Evolutionary conservation across 2,329 filamentous ascomycete genomes (phyloP).

Genomic region (Xylariaceae sp.): DNA sequence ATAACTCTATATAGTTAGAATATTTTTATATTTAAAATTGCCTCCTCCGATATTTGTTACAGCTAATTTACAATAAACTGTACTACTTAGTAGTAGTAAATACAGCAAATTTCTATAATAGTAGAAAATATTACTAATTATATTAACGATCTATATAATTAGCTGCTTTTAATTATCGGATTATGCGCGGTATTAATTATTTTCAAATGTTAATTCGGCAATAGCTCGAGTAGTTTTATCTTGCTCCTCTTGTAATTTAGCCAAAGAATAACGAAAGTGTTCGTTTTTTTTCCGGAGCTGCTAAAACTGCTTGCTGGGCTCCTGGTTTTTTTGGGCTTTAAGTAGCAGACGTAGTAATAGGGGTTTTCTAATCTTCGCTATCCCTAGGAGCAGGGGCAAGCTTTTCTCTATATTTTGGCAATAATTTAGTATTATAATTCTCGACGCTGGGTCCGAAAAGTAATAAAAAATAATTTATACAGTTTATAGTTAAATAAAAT

Average conservation of each 20-base stretch:
- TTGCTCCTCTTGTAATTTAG: neutral
- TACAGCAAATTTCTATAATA: neutral
- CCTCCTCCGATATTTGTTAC: neutral
- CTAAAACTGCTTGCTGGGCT: neutral
- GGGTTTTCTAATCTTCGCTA: neutral
- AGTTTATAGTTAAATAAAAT: too few species aligned
- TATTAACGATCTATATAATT: neutral
- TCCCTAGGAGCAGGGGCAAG: neutral
- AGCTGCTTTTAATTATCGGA: neutral
- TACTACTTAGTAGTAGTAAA: neutral
- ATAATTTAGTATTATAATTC: too few species aligned
- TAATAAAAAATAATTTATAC: too few species aligned
- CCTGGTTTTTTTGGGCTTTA: neutral
- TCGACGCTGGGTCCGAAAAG: too few species aligned
- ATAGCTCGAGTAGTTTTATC: neutral
- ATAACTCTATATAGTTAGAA: neutral
- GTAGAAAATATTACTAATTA: neutral
- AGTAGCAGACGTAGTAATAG: neutral
- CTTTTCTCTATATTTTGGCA: neutral
- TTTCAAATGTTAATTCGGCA: neutral
- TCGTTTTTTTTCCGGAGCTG: neutral
- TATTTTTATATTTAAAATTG: neutral
- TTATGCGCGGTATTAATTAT: neutral
- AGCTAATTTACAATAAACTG: neutral
- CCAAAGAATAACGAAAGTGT: neutral